Evolutionary conservation across 805 yeast genomes (phyloP), one percentile per base, ranked within the genome.

Genomic region (Yarrowia hollandica): DNA sequence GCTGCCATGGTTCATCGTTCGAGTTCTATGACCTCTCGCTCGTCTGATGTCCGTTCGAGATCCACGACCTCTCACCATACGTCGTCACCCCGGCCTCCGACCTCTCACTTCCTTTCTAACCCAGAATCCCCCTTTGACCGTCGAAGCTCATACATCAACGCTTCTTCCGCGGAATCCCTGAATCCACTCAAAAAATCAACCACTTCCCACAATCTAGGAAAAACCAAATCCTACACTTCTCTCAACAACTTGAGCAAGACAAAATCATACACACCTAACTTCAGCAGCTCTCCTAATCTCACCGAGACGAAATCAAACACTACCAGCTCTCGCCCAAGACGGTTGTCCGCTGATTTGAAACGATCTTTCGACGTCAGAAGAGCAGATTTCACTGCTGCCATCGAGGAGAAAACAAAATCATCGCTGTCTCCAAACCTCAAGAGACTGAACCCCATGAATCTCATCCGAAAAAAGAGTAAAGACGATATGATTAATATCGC

Each of bases 351-450:
- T 4, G 54, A 44, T 3, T n/a, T 44, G 2, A 44, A 30, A 31
- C 54, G 54, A 5, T 44, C 54, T 3, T 44, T 44, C 8, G 54
- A 44, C 19, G 37, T 44, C 6, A 4, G 54, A 30, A n/a, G 54
- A 44, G 54, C 37, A 2, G 37, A 44, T 14, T 44, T 44, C 19
- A 30, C 54, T 21, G 54, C 54, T 14, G 35, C 54, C 8, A 21
- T 44, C 14, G 55, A 48, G 12, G 35, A 31, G 12, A 48, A 48
- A 8, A n/a, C n/a, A n/a, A 48, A 48, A 11, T 22, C 38, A 12
- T 31, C 39, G 2, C 38, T 48, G 2, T 48, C 55, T 4, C 55
- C 55, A 3, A 48, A 33, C 73, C 44, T 52, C 12, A 35, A 18
- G 5, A 25, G 41, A 14, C 44, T 52, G 9, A 52, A 52, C 34